Conservation (phyloP, 371 early-diverging fungal genomes). For the Mortierella sp. region DNA sequence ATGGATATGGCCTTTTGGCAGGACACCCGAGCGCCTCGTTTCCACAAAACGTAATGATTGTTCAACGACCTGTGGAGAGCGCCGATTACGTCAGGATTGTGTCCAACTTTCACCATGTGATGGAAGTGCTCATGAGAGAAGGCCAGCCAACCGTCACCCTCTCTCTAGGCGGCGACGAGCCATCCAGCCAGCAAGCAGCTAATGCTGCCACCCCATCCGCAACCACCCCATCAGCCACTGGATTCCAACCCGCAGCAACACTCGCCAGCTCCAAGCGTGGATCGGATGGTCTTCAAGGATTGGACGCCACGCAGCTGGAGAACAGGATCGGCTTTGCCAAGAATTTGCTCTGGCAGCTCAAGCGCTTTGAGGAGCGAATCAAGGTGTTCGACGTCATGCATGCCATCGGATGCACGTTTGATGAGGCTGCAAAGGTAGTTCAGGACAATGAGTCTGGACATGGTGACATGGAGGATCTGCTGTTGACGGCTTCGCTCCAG, state of each 20-base stretch:
- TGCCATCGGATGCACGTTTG: constrained; percentile 60
- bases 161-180: constrained; percentile 26
- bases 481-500: constrained; percentile 40
- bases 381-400: constrained; percentile 69
- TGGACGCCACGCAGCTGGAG: constrained; percentile 47
- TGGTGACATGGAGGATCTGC: constrained; percentile 37
- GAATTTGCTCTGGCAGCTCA: constrained; percentile 64
- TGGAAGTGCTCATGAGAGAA: constrained; percentile 68
- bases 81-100: constrained; percentile 59
- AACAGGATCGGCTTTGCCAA: constrained; percentile 68
- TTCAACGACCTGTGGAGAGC: constrained; percentile 45
- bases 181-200: constrained; percentile 6
- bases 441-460: constrained; percentile 34
- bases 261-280: constrained; percentile 10
- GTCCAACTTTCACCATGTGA: constrained; percentile 66
- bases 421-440: constrained; percentile 60
- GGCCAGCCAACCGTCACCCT: constrained; percentile 27
- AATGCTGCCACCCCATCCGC: constrained; percentile 31
- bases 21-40: constrained; percentile 48
- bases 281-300: constrained; percentile 27
- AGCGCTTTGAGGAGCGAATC: constrained; percentile 60
- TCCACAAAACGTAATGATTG: constrained; percentile 64
- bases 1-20: constrained; percentile 45
- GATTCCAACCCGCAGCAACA: constrained; percentile 16
- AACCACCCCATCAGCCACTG: constrained; percentile 22